Percentiles rank a stretch among this genome's conserved stretches.
Evolutionary conservation across 2,329 filamentous ascomycete species (phyloP).

Genomic region (Colletotrichum camelliae): DNA sequence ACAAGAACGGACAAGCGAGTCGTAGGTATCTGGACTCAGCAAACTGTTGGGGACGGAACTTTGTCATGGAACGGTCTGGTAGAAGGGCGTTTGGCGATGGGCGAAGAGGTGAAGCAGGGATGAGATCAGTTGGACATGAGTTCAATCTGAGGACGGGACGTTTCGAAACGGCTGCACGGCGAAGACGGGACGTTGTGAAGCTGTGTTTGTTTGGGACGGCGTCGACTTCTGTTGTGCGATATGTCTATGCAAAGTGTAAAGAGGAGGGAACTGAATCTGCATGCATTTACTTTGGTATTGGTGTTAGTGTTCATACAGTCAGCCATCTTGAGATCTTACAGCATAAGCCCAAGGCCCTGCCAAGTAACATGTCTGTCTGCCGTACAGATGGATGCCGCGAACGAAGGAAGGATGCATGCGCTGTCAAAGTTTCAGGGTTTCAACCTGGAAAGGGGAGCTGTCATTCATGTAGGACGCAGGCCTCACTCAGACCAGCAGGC

Average conservation of each 20-base stretch:
- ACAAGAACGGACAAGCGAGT: background rate
- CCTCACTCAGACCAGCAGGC: background rate
- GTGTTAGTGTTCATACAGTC: background rate
- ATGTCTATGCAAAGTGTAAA: background rate
- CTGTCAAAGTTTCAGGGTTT: background rate
- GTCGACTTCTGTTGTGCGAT: background rate
- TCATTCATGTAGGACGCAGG: background rate
- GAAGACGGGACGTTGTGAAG: background rate
- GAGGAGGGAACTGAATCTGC: background rate
- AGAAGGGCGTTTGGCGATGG: background rate
- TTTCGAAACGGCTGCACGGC: conserved; percentile 15
- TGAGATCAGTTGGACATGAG: background rate
- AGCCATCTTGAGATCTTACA: background rate
- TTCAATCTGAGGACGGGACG: background rate
- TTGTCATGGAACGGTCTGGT: background rate
- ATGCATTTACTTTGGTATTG: background rate
- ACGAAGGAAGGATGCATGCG: background rate
- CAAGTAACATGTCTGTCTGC: background rate
- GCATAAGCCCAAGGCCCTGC: background rate
- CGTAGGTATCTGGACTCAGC: background rate
- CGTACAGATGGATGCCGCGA: background rate
- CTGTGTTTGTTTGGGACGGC: background rate
- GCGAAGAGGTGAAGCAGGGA: background rate
- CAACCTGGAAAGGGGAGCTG: background rate
- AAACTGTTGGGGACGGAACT: background rate